Evolutionary conservation across 768 basidiomycete species (phyloP), one percentile per base, ranked within the genome.

Genomic region (Clitopilus hobsonii): DNA sequence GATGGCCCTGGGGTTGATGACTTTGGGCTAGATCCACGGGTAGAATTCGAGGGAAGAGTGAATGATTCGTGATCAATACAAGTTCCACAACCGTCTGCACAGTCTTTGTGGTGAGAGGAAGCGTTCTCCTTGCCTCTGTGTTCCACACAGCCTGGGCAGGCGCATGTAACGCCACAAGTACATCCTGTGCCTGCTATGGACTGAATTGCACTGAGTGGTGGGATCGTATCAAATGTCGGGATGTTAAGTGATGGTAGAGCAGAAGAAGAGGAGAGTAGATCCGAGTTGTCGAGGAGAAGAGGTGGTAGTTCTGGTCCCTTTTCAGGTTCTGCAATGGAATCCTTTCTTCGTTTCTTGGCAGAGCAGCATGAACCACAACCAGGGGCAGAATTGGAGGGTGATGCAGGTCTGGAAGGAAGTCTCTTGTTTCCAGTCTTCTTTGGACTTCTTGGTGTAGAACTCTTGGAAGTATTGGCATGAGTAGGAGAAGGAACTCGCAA

Each of bases 121-220:
- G 71, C 77, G 56, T 82, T 65, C 16, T 75, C 74, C 16, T 67
- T 54, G 1, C 83, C 81, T n/a, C 86, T 84, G 63, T 91, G 89
- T 60, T 86, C 77, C 8, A 80, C 65, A 63, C 89, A 91, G 28
- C 88, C 88, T 0, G 88, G 88, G 67, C 89, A 91, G 13, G 77
- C 77, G 62, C 89, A 91, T 36, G 71, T 70, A 38, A 81, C 66
- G 26, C 88, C 88, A 63, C 89, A 90, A 6, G 84, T 86, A 64
- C 89, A 91, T 2, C 85, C 86, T 1, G 86, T 78, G 13, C 82
- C 85, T 1, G 86, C 84, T 11, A 86, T 66, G 4, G 85, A 84
- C 20, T 73, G 71, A 41, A 86, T 76, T 38, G 74, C 70, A 60
- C 78, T 82, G 62, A 86, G 77, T 1, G 86, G 77, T 13, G 86